Base-by-base conservation (phyloP, 2,329 filamentous ascomycete species). In the Blumeriella jaapii region DNA sequence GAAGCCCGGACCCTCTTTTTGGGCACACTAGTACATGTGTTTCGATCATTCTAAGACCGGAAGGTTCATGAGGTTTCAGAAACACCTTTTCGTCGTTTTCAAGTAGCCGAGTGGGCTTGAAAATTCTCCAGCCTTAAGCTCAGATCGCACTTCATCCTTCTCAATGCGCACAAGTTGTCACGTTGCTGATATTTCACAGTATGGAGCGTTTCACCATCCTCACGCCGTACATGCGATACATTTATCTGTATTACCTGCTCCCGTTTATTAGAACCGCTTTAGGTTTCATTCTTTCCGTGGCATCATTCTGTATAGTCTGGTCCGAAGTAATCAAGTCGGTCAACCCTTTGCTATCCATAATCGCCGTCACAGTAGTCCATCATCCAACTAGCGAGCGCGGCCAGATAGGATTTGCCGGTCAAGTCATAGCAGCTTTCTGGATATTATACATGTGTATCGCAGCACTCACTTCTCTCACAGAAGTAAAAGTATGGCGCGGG, bases 401-500 rank as follows among this genome's bases (percentile, higher is more conserved):
- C 16, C 76, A 82, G 38, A 78, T 96, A 42, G 84, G 84, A 12
- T 86, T 96, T 48, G 80, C 78, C 2, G 85, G 86, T 4, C 91
- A 98, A 56, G 58, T 86, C 28, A 79, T 89, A 31, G 82, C 89
- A 1, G 78, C 85, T 2, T 64, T 75, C 10, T 98, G 91, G 91
- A 78, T 98, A 41, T 68, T 87, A 38, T 98, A 98, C 64, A 98
- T 98, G 91, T 93, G 83, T 57, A 69, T 82, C 10, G 86, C 86
- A 29, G 85, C 91, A 4, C 71, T 96, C 32, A 82, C 76, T 38
- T 87, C 86, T 6, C 78, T 98, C 53, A 85, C 80, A 10, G 85
- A 94, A 55, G 84, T 94, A 50, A 93, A 91, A 53, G 86, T 95
- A n/a, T 98, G 91, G 91, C 82, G 91, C 38, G 91, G 93, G 31